Evolutionary conservation across 306 rosid genomes (phyloP).

Genomic region (Urtica urens): DNA sequence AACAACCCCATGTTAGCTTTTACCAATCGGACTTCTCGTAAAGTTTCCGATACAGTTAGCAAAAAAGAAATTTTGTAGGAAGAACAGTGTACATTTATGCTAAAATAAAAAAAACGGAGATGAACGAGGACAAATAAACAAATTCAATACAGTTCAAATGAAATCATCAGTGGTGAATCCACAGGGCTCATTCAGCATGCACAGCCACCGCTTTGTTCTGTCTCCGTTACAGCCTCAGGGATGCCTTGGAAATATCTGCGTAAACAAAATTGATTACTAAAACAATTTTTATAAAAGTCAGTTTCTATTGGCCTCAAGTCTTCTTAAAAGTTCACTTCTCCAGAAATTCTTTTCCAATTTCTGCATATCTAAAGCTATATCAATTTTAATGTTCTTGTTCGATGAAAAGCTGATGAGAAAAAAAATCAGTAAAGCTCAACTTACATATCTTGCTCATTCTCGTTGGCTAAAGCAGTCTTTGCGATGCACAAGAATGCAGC

Average conservation of each 20-base stretch:
- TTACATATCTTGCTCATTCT: slow-evolving; percentile 79
- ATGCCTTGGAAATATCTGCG: slow-evolving; percentile 90
- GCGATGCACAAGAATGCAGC: slow-evolving; percentile 76
- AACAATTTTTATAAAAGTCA: neutral
- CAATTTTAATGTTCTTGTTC: too few relatives aligned
- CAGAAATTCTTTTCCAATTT: too few relatives aligned
- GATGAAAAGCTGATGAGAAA: too few relatives aligned
- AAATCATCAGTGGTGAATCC: slow-evolving; percentile 7
- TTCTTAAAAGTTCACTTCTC: too few relatives aligned
- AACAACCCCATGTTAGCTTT: slow-evolving; percentile 18
- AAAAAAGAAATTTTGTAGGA: slow-evolving; percentile 16
- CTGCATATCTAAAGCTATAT: too few relatives aligned
- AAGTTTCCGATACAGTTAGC: slow-evolving; percentile 15
- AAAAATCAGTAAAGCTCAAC: slow-evolving; percentile 17
- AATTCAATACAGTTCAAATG: slow-evolving; percentile 20
- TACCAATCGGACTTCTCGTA: slow-evolving; percentile 16
- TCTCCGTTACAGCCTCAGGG: slow-evolving; percentile 67
- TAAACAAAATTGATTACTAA: neutral
- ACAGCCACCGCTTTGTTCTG: slow-evolving; percentile 76
- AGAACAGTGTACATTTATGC: slow-evolving; percentile 17
- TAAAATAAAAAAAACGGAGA: slow-evolving; percentile 12
- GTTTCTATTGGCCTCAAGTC: neutral
- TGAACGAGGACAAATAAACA: slow-evolving; percentile 29
- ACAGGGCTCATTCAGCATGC: slow-evolving; percentile 58
- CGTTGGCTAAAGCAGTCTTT: slow-evolving; percentile 71